Conservation (phyloP, 179 eudicot species). For the Silene coronaria region DNA sequence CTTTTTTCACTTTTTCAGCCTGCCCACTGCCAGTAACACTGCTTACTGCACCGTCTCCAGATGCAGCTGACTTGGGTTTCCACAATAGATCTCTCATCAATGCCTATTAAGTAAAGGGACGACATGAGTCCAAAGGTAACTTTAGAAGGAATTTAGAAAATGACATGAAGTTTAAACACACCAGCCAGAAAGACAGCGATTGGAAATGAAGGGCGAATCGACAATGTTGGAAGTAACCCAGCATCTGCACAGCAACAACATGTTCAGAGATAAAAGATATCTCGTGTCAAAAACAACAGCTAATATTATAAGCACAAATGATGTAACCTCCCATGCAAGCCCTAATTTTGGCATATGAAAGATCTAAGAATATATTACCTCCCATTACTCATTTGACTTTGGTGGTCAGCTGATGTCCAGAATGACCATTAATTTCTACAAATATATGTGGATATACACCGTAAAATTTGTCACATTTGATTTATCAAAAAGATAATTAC, state of each 20-base stretch:
- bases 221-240: slow-evolving; percentile 79
- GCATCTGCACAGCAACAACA: slow-evolving; percentile 54
- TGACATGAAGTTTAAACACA: slow-evolving; percentile 26
- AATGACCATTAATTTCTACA: background rate
- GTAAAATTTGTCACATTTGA: background rate
- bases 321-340: slow-evolving; percentile 1
- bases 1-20: slow-evolving; percentile 54
- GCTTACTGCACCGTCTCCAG: slow-evolving; percentile 41
- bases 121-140: slow-evolving; percentile 14
- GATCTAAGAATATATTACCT: background rate
- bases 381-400: background rate
- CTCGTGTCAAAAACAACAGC: background rate
- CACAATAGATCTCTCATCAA: slow-evolving; percentile 69
- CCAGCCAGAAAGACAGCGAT: slow-evolving; percentile 90
- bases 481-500: background rate
- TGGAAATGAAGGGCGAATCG: slow-evolving; percentile 74
- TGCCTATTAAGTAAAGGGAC: slow-evolving; percentile 38
- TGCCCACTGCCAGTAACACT: slow-evolving; percentile 42
- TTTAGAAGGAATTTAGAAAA: slow-evolving; percentile 9
- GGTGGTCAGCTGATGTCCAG: background rate
- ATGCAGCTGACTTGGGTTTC: slow-evolving; percentile 56
- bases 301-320: background rate
- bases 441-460: background rate
- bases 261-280: background rate
- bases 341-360: slow-evolving; percentile 1